phyloP scores from a whole-genome alignment of 768 basidiomycete genomes.

The Lactarius vividus region DNA sequence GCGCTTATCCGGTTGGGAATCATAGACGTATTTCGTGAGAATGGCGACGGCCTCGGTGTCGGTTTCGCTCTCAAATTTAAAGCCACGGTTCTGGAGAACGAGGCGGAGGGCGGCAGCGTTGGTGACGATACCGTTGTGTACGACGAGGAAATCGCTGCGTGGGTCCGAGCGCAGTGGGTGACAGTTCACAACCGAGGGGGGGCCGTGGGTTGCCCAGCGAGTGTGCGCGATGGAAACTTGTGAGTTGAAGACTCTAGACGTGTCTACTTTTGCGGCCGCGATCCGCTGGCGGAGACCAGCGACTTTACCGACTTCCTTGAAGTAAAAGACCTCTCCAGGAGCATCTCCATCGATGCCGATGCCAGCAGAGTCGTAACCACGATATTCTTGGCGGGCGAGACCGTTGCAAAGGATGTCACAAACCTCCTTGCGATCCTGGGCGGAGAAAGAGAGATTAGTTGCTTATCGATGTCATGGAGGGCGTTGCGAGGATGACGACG shows the following conservation, averaged over 20 bases:
- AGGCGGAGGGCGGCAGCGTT: constrained; percentile 85
- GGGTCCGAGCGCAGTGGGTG: constrained; percentile 90
- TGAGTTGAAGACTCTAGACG: constrained; percentile 70
- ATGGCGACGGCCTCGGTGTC: constrained; percentile 98
- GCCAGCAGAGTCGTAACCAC: constrained; percentile 96
- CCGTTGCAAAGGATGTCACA: constrained; percentile 89
- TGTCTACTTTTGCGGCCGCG: constrained; percentile 63
- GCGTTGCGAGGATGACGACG: background rate
- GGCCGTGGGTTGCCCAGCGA: constrained; percentile 98
- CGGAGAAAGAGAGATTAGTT: background rate
- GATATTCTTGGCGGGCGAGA: constrained; percentile 93
- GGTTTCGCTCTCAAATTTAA: constrained; percentile 91
- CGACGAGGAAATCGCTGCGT: constrained; percentile 80
- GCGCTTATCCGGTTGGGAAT: constrained; percentile 83
- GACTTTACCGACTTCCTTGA: constrained; percentile 99
- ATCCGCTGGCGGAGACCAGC: constrained; percentile 89
- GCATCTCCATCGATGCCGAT: constrained; percentile 90
- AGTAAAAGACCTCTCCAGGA: constrained; percentile 69
- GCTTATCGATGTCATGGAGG: background rate
- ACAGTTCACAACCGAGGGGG: constrained; percentile 85
- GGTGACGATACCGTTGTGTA: constrained; percentile 99
- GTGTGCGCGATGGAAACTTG: constrained; percentile 99
- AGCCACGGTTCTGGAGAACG: constrained; percentile 94
- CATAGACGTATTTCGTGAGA: constrained; percentile 94
- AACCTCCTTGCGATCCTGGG: constrained; percentile 51